Conservation (phyloP, 352 stramenopile genomes). For the Phytophthora colocasiae region DNA sequence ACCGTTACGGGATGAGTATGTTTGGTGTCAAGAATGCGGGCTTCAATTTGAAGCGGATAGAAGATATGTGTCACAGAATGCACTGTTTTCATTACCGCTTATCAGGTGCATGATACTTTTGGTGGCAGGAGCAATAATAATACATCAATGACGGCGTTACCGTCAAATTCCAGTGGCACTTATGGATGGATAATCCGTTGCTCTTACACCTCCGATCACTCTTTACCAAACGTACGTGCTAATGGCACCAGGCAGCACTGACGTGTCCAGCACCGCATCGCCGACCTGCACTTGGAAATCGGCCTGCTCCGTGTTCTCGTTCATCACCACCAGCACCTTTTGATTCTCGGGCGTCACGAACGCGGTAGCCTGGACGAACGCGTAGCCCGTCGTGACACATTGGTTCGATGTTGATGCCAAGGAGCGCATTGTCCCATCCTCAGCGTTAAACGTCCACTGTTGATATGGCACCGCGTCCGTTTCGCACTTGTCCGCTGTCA, state of each 20-base stretch:
- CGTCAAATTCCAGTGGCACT: no score
- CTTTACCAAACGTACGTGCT: conserved; percentile 40
- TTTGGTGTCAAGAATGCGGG: neutral
- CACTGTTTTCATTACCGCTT: neutral
- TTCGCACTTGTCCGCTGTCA: conserved; percentile 56
- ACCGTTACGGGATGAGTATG: conserved; percentile 1
- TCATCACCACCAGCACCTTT: conserved; percentile 79
- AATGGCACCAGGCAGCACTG: conserved; percentile 48
- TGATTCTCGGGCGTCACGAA: conserved; percentile 76
- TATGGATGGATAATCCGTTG: no score
- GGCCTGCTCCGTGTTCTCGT: conserved; percentile 79
- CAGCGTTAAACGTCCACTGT: conserved; percentile 56
- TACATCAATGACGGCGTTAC: no score
- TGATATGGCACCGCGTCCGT: conserved; percentile 40
- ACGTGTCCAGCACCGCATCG: conserved; percentile 45
- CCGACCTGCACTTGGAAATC: conserved; percentile 65
- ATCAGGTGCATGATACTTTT: conserved; percentile 12
- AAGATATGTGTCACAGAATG: conserved; percentile 19
- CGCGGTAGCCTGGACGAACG: conserved; percentile 65
- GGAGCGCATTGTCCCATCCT: conserved; percentile 58
- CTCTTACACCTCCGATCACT: neutral
- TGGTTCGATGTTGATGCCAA: conserved; percentile 41
- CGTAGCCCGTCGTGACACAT: conserved; percentile 72
- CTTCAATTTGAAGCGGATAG: conserved; percentile 13
- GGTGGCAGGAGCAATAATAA: neutral